phyloP scores from a whole-genome alignment of 192 early-diverging fungal genomes.

The Globomyces pollinis-pini region DNA sequence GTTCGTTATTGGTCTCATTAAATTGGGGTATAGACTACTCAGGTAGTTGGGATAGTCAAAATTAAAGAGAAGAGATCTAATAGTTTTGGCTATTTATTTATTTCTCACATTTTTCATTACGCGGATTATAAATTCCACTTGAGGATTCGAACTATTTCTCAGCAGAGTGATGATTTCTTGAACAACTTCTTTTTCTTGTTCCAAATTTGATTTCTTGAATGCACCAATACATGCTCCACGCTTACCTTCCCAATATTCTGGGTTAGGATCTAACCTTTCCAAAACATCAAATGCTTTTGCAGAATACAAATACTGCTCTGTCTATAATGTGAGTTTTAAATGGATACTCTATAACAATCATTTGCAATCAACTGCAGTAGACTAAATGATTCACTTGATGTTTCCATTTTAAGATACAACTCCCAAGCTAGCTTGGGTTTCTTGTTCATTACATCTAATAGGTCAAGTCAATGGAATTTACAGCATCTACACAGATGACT shows the following conservation, averaged over 20 bases:
- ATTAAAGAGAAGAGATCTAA: too few relatives aligned
- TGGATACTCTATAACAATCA: slow-evolving; percentile 51
- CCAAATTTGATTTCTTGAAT: slow-evolving; percentile 34
- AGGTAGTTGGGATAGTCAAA: too few relatives aligned
- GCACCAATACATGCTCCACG: slow-evolving; percentile 55
- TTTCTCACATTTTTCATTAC: slow-evolving; percentile 50
- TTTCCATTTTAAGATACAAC: slow-evolving; percentile 59
- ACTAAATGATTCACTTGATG: slow-evolving; percentile 56
- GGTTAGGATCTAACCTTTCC: slow-evolving; percentile 52
- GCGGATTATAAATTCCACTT: slow-evolving; percentile 55
- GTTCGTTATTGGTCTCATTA: too few relatives aligned
- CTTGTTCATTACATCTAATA: slow-evolving; percentile 54
- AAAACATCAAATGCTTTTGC: slow-evolving; percentile 60
- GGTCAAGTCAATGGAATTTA: slow-evolving; percentile 23
- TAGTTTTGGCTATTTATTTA: too few relatives aligned
- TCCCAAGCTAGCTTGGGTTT: slow-evolving; percentile 56
- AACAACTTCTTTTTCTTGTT: slow-evolving; percentile 44
- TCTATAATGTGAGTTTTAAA: slow-evolving; percentile 16
- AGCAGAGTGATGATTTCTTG: slow-evolving; percentile 46
- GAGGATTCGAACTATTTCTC: slow-evolving; percentile 51
- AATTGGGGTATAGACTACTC: too few relatives aligned
- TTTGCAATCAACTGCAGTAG: slow-evolving; percentile 55
- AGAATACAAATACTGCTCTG: slow-evolving; percentile 40
- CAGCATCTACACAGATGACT: slow-evolving; percentile 54
- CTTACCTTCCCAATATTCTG: slow-evolving; percentile 62